Evolutionary conservation across 1,139 yeast genomes (phyloP).

Genomic region (Arxiozyma bovina): DNA sequence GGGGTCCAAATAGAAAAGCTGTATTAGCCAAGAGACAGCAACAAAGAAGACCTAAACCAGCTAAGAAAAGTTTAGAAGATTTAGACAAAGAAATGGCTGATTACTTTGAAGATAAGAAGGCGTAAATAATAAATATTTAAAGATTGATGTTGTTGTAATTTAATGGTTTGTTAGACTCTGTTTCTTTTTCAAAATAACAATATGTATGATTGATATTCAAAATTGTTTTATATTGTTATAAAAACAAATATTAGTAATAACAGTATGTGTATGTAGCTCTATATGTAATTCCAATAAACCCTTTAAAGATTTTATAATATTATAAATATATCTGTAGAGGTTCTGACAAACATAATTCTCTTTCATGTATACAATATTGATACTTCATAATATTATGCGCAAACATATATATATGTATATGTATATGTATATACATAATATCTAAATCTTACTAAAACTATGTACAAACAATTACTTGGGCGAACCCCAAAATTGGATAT

Average conservation of each 20-base stretch:
- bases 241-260: neutral
- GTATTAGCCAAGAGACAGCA: constrained; percentile 33
- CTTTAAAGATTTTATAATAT: neutral
- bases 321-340: neutral
- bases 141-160: neutral
- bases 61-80: constrained; percentile 78
- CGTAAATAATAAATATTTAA: neutral
- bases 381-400: too few relatives aligned
- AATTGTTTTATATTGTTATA: too few relatives aligned
- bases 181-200: neutral
- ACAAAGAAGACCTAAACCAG: constrained; percentile 35
- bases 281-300: neutral
- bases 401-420: too few relatives aligned
- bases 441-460: neutral
- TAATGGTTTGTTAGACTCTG: neutral
- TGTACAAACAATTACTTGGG: too few relatives aligned
- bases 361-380: neutral
- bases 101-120: constrained; percentile 42
- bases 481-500: neutral
- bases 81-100: constrained; percentile 93
- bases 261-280: neutral
- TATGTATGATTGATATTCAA: neutral
- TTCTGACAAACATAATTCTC: neutral
- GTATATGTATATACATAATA: too few relatives aligned
- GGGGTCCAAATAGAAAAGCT: constrained; percentile 31